Evolutionary conservation across 371 early-diverging fungal species (phyloP).

Genomic region (Mucor ambiguus): DNA sequence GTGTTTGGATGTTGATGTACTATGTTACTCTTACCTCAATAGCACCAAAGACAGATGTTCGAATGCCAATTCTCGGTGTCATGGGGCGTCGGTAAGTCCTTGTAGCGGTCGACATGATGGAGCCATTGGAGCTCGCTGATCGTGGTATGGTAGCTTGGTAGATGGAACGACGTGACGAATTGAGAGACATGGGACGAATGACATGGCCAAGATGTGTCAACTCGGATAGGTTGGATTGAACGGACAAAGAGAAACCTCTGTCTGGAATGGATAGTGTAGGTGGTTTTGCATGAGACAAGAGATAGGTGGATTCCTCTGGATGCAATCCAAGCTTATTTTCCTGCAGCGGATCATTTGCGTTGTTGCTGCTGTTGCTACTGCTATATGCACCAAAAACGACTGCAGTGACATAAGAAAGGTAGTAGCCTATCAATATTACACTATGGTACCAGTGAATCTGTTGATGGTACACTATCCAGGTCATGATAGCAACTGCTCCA

Average conservation of each 20-base stretch:
- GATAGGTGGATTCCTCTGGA: conserved; percentile 8
- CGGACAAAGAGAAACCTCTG: conserved; percentile 22
- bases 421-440: conserved; percentile 53
- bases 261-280: conserved; percentile 33
- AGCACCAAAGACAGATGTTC: conserved; percentile 53
- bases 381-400: conserved; percentile 44
- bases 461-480: conserved; percentile 65
- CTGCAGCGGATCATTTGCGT: not conserved
- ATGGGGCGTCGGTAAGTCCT: conserved; percentile 36
- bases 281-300: conserved; percentile 13
- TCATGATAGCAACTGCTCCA: conserved; percentile 61
- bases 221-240: conserved; percentile 24
- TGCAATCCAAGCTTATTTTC: not conserved
- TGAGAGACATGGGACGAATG: conserved; percentile 37
- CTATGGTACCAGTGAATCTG: conserved; percentile 67
- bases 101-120: conserved; percentile 22
- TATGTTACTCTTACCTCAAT: conserved; percentile 42
- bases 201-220: conserved; percentile 37
- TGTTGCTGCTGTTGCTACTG: not conserved
- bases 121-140: conserved; percentile 36
- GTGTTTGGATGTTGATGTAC: not conserved
- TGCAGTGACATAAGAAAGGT: conserved; percentile 55
- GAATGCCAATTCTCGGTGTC: conserved; percentile 49
- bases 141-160: conserved; percentile 30
- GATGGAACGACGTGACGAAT: conserved; percentile 28